These are phyloP conservation scores for Podospora comata DNA, from an alignment of 495 filamentous ascomycete species.

Conservation along the genomic window DNA sequence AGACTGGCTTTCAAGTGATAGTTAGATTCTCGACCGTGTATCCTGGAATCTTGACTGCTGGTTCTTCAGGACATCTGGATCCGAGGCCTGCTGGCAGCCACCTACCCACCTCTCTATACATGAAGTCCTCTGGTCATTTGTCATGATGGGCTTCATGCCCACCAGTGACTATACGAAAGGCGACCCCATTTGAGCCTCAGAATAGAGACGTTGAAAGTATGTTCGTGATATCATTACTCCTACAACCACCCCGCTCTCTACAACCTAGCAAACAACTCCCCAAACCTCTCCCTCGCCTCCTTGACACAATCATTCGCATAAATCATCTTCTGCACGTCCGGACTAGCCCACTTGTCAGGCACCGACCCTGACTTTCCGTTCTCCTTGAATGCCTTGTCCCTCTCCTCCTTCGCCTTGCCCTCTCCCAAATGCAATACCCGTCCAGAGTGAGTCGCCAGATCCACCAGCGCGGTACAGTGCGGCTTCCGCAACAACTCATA, in stretches of 20 bases:
- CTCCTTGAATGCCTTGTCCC: conserved; percentile 67
- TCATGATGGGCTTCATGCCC: no score
- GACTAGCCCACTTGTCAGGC: conserved; percentile 77
- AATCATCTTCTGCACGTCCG: conserved; percentile 72
- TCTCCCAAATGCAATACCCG: conserved; percentile 69
- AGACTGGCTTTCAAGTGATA: no score
- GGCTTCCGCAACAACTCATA: conserved; percentile 73
- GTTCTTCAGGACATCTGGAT: no score
- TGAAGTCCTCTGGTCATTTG: no score
- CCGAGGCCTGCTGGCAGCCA: no score
- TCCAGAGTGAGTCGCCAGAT: conserved; percentile 64
- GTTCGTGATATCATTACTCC: not conserved
- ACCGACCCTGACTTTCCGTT: conserved; percentile 54
- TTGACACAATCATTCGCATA: conserved; percentile 67
- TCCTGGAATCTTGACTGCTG: no score
- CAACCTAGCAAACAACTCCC: conserved; percentile 50
- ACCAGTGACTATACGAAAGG: no score
- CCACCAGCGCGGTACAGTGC: conserved; percentile 65
- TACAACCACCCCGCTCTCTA: not conserved
- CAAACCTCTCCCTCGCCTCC: conserved; percentile 59
- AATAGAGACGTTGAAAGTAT: not conserved
- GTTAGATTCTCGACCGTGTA: no score
- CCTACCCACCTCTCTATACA: no score
- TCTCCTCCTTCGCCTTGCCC: conserved; percentile 70
- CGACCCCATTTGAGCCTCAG: no score